These are phyloP conservation scores for Letharia lupina DNA, from an alignment of 495 filamentous ascomycete genomes.

Conservation along the genomic window DNA sequence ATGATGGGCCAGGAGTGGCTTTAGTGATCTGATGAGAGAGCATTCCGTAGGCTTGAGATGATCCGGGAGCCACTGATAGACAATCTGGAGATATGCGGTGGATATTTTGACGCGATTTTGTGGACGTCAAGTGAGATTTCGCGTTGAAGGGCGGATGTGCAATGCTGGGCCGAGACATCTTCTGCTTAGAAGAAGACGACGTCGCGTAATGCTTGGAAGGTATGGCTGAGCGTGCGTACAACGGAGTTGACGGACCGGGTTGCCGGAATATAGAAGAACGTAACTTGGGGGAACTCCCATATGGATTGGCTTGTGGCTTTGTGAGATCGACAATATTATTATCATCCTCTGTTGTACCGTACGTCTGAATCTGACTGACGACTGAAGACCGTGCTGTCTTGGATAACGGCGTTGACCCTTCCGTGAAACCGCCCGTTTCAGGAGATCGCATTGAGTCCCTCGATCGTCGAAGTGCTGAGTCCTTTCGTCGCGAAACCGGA, in stretches of 20 bases:
- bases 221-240: background rate
- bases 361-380: background rate
- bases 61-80: background rate
- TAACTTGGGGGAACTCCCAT: background rate
- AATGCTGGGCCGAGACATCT: background rate
- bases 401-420: background rate
- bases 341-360: background rate
- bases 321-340: constrained; percentile 4
- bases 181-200: background rate
- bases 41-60: background rate
- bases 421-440: background rate
- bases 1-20: background rate
- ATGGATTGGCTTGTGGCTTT: background rate
- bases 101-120: background rate
- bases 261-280: background rate
- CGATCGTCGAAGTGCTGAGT: background rate
- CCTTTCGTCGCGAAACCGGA: background rate
- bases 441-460: background rate
- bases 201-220: background rate
- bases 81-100: background rate
- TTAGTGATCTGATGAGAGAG: background rate
- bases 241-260: background rate
- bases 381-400: background rate
- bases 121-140: no score
- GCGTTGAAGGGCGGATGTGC: background rate